Evolutionary conservation across 176 grass and related monocot species (phyloP), one percentile per base, ranked within the genome.

Genomic region (Eragrostis nindensis): DNA sequence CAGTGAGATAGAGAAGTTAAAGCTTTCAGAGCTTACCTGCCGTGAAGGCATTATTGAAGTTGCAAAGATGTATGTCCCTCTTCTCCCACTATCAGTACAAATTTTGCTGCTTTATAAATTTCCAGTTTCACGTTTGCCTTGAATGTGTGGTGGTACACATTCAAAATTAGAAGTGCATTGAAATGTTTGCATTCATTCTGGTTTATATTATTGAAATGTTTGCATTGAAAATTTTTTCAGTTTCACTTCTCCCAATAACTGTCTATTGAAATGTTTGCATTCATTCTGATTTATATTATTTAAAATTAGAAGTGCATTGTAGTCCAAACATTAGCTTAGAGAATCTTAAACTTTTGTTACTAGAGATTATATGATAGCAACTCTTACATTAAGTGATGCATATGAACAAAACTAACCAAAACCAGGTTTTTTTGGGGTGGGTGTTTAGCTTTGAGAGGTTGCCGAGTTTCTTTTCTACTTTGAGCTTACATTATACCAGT

Each of bases 1-100:
- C 88, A 97, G 91, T 82, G 94, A 97, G 70, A 97, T 93, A 89
- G 94, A 97, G 74, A 97, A 97, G 85, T 66, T 97, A 89, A 97
- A 97, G 86, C 88, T 97, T 69, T 91, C 91, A 48, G 94, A 97
- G 72, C 82, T 97, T 85, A 93, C 94, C 46, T 97, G 94, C 67
- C 81, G 88, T 53, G 90, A 97, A 80, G 94, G 94, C 57, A 85
- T 97, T 69, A 81, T 97, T 87, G 94, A 97, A 84, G 94, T 97
- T 63, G 94, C 94, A 67, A 91, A 93, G 70, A 93, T 91, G 90
- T 97, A 92, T 70, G 84, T 70, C 8, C 56, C 57, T 57, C 40
- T 74, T 74, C 76, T 81, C 38, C 9, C 26, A 0, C 32, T 53
- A 76, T 38, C 17, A 26, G 15, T 72, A 21, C 52, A 49, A 36